Conservation (phyloP, 2,329 filamentous ascomycete species). For the Colletotrichum sp. region DNA sequence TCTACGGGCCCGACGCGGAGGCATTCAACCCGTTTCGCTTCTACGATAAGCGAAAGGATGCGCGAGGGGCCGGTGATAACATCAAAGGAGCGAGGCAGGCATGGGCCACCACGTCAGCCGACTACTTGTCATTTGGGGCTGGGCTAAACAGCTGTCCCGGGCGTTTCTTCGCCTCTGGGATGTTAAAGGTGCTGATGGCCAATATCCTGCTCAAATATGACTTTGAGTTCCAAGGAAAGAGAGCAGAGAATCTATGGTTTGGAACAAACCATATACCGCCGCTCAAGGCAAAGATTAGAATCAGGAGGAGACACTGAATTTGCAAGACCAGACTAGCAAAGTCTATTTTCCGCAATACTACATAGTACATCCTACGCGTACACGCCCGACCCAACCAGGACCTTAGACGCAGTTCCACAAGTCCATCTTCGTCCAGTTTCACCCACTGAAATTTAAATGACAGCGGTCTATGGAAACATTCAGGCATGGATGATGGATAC, state of each 20-base stretch:
- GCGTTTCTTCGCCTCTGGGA: neutral
- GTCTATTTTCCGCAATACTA: neutral
- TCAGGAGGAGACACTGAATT: neutral
- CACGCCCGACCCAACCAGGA: neutral
- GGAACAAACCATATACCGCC: neutral
- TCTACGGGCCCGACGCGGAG: constrained; percentile 25
- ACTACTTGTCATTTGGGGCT: constrained; percentile 39
- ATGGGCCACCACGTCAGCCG: constrained; percentile 35
- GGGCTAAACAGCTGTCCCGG: neutral
- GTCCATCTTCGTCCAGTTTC: neutral
- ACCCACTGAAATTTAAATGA: neutral
- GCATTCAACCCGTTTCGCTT: constrained; percentile 33
- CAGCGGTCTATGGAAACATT: neutral
- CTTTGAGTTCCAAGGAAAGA: neutral
- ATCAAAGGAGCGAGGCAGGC: constrained; percentile 30
- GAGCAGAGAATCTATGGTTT: neutral
- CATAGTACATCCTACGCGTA: neutral
- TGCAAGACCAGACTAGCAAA: neutral
- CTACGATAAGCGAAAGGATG: constrained; percentile 23
- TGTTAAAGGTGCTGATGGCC: neutral
- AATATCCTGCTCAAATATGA: neutral
- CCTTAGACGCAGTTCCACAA: neutral
- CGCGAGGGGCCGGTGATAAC: constrained; percentile 23
- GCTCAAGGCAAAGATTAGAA: neutral
- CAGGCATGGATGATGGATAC: neutral